A percentile compares a stretch with the other conserved stretches of the same genome.
These are phyloP conservation scores for Schwanniomyces yamadae DNA, from an alignment of 805 yeast genomes.

Conservation along the genomic window DNA sequence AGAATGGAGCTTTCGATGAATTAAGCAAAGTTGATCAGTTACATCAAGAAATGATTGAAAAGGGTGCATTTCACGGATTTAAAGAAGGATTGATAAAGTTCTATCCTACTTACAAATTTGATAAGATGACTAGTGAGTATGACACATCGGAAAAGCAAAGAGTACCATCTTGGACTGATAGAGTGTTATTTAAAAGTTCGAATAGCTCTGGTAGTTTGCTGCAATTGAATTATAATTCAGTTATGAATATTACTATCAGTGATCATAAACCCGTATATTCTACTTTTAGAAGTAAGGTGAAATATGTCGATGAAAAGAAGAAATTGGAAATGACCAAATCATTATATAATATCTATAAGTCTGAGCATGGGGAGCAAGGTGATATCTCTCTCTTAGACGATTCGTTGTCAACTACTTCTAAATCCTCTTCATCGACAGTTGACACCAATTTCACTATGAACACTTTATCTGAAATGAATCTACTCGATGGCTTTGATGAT, in stretches of 20 bases:
- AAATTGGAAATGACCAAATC: conserved; percentile 25
- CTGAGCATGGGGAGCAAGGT: conserved; percentile 23
- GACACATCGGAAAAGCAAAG: conserved; percentile 92
- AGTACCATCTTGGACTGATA: conserved; percentile 97
- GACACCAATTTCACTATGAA: conserved; percentile 22
- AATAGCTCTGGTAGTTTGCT: conserved; percentile 29
- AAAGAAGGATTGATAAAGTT: conserved; percentile 78
- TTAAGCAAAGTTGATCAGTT: conserved; percentile 78
- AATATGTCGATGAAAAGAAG: conserved; percentile 54
- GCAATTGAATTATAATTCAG: conserved; percentile 69
- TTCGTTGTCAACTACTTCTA: conserved; percentile 8
- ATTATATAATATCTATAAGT: conserved; percentile 29
- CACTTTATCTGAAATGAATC: conserved; percentile 34
- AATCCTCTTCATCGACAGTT: conserved; percentile 8
- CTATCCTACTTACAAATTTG: conserved; percentile 92
- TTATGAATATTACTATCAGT: conserved; percentile 59
- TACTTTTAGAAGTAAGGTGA: conserved; percentile 64
- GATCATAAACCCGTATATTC: conserved; percentile 95
- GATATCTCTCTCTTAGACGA: conserved; percentile 12
- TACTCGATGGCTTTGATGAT: conserved; percentile 28
- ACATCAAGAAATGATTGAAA: conserved; percentile 62
- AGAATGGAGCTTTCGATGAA: conserved; percentile 44
- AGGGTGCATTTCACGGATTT: conserved; percentile 77
- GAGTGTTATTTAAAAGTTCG: conserved; percentile 68
- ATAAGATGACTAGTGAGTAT: conserved; percentile 76